Conservation (phyloP, 2,329 filamentous ascomycete species). For the Penicillium sp. region DNA sequence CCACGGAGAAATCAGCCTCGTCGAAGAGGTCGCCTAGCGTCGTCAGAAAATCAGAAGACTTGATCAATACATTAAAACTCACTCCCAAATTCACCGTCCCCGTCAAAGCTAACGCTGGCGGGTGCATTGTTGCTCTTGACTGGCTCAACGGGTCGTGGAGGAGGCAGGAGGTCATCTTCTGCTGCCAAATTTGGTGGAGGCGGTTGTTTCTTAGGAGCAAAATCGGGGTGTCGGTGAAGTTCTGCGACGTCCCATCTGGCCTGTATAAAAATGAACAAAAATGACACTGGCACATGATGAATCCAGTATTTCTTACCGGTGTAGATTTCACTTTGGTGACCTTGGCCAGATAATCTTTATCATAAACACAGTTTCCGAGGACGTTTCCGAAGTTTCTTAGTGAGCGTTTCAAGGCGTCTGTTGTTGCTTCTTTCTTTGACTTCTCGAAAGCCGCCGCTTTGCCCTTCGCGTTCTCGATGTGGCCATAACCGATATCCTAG, state of each 20-base stretch:
- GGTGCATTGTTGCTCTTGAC: slow-evolving; percentile 36
- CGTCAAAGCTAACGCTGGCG: slow-evolving; percentile 38
- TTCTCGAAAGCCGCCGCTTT: slow-evolving; percentile 98
- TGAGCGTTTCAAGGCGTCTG: slow-evolving; percentile 88
- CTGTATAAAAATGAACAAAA: slow-evolving; percentile 28
- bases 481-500: slow-evolving; percentile 89
- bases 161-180: slow-evolving; percentile 54
- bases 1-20: slow-evolving; percentile 74
- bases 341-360: slow-evolving; percentile 88
- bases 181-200: slow-evolving; percentile 45
- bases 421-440: slow-evolving; percentile 97
- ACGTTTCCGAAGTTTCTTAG: slow-evolving; percentile 94
- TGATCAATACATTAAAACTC: slow-evolving; percentile 15
- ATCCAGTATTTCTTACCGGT: slow-evolving; percentile 51
- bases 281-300: background rate
- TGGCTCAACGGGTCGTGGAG: slow-evolving; percentile 30
- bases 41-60: slow-evolving; percentile 19
- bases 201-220: slow-evolving; percentile 63
- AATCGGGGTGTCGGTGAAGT: slow-evolving; percentile 81
- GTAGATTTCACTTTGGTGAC: slow-evolving; percentile 87
- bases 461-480: slow-evolving; percentile 93
- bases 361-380: slow-evolving; percentile 97
- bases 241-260: slow-evolving; percentile 78
- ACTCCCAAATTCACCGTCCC: slow-evolving; percentile 50
- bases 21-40: slow-evolving; percentile 66